Evolutionary conservation across 345 rosid genomes (phyloP), one percentile per base, ranked within the genome.

Genomic region (Noccaea bulbosa): DNA sequence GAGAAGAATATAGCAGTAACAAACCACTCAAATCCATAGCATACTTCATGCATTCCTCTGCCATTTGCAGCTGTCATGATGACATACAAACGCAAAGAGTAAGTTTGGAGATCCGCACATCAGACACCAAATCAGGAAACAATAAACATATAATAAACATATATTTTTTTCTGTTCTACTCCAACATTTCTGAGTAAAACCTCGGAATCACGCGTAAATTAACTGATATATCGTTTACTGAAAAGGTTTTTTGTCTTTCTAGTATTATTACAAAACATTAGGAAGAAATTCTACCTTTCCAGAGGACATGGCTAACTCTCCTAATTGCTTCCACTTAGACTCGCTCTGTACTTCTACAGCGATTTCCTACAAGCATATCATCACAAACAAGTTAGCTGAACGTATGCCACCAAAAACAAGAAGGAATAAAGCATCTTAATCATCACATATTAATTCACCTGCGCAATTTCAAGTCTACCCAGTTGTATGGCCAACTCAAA

Each of bases 291-390:
- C 34, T 49, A 95, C 99, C 94, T 90, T 90, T 70, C 99, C 99
- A 41, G 85, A 80, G 11, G 93, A 95, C 98, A 95, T 90, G 17
- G 99, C 98, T 68, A 95, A 82, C 77, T 88, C 96, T 75, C 99
- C 99, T 77, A 95, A 77, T 79, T 88, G 99, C 82, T 95, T 92
- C 99, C 99, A 95, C 70, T 95, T 95, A 43, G 96, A 87, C 79
- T 95, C 98, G 0, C 96, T 88, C 71, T 81, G 91, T 50, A 79
- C 98, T 77, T 86, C 92, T 45, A 56, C 62, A 16, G 99, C 98
- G 30, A 95, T 95, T 75, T 85, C 96, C 99, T 95, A 79, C 53
- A 83, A 48, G 37, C 38, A 65, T 40, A 58, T 30, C 59, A 43
- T 27, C 34, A 12, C 48, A 40, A 55, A 32, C 15, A 54, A 5